Percentiles rank a stretch among this genome's conserved stretches.
phyloP scores from a whole-genome alignment of 2,329 filamentous ascomycete genomes.

The Penicillium sp. region DNA sequence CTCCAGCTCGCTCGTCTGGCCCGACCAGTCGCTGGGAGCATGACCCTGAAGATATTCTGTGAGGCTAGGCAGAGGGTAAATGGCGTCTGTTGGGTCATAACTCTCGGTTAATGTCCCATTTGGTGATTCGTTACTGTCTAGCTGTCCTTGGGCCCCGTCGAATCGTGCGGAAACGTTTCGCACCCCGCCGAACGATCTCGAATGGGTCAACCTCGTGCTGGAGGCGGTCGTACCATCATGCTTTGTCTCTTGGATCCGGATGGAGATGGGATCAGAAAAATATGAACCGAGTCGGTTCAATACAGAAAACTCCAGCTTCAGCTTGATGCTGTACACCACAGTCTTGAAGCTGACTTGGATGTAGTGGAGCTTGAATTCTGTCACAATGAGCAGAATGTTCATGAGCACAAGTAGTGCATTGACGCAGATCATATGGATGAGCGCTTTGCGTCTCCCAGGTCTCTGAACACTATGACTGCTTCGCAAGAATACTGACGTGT shows the following conservation, averaged over 20 bases:
- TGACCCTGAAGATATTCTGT: background rate
- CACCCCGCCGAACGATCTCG: background rate
- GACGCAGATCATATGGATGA: background rate
- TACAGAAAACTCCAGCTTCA: constrained; percentile 2
- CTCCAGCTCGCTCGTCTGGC: background rate
- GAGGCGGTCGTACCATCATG: background rate
- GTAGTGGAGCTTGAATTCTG: background rate
- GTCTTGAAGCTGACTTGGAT: constrained; percentile 1
- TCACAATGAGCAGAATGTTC: background rate
- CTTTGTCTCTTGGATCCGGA: background rate
- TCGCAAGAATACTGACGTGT: background rate
- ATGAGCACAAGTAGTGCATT: background rate
- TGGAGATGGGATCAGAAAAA: background rate
- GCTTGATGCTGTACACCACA: constrained; percentile 1
- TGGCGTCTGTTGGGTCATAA: background rate
- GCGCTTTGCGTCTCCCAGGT: background rate
- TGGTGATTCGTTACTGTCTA: background rate
- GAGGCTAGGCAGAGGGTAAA: background rate
- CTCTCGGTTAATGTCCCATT: background rate
- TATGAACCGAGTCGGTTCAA: background rate
- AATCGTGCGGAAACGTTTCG: background rate
- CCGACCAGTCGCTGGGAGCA: background rate
- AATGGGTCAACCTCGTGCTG: background rate
- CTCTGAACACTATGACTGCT: background rate
- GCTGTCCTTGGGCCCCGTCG: background rate